A percentile compares a stretch with the other conserved stretches of the same genome.
Conservation (phyloP, 1,139 yeast genomes). For the Diutina sp. region DNA sequence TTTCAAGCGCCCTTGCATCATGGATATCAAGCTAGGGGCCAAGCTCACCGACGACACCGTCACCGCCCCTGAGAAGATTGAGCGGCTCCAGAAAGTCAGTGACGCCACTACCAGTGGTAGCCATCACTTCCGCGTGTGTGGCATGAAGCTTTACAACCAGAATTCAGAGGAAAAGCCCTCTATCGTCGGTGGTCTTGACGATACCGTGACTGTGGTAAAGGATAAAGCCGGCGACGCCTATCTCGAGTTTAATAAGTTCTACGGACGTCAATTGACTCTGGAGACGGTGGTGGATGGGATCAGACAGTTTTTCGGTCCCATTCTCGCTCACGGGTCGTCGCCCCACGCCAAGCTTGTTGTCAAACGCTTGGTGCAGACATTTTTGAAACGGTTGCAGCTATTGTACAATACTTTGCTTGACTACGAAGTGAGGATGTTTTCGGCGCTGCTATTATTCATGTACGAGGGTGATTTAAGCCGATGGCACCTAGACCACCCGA, state of each 20-base stretch:
- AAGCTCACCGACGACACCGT: constrained; percentile 43
- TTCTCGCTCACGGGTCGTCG: constrained; percentile 8
- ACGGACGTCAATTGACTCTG: constrained; percentile 48
- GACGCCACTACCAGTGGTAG: constrained; percentile 68
- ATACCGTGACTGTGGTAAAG: constrained; percentile 5
- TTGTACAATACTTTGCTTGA: constrained; percentile 51
- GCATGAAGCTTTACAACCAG: constrained; percentile 52
- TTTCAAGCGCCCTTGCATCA: constrained; percentile 50
- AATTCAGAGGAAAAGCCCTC: background rate
- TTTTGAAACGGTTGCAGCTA: constrained; percentile 45
- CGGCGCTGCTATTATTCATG: constrained; percentile 64
- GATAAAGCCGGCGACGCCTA: constrained; percentile 11
- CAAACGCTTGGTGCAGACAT: constrained; percentile 19
- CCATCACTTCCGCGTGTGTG: constrained; percentile 68
- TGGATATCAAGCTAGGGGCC: constrained; percentile 78
- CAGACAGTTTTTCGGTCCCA: constrained; percentile 30
- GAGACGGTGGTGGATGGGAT: constrained; percentile 38
- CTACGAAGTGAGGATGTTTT: constrained; percentile 52
- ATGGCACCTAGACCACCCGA: constrained; percentile 20
- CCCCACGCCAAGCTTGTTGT: constrained; percentile 7
- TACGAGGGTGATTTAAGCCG: constrained; percentile 53
- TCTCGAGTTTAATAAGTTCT: constrained; percentile 47
- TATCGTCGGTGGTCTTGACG: constrained; percentile 4
- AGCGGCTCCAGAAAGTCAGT: constrained; percentile 52
- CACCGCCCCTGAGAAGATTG: constrained; percentile 40